Base-by-base conservation (phyloP, 31 red algal genomes). In the Endocladia muricata region DNA sequence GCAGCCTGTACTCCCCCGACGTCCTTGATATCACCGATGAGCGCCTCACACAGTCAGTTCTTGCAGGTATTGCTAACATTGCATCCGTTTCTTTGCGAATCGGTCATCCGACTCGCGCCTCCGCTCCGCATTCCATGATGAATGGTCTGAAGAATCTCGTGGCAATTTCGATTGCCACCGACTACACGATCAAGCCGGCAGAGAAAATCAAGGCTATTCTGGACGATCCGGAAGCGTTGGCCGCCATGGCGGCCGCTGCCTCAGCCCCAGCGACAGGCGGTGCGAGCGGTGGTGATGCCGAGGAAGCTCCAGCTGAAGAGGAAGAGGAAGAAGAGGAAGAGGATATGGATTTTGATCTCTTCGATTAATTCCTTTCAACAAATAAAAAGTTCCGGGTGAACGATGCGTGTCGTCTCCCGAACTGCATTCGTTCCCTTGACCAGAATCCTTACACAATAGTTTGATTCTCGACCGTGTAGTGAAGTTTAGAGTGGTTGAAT, bases 21-120 rank as follows among this genome's bases (percentile, higher is more conserved):
- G 96, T 99, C 26, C 81, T 99, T 61, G 96, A 99, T 65, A 99
- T 99, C 41, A 93, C 89, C 39, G 84, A 94, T 31, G 96, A 95
- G 26, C 88, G 91, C 41, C 73, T 99, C n/a, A 54, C 76, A 25
- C 15, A 85, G 42, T 78, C 77, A 37, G 22, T 95, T 2, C 55
- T 71, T 22, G 68, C 23, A 13, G 96, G 83, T 13, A 76, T 99
- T 40, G 70, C 77, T 8, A 95, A 91, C 48, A 88, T 99, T 29
- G 92, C 92, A 37, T 65, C 92, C 13, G 52, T 95, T 19, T 99
- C 92, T 15, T 39, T 99, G 22, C 63, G 39, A 9, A 91, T 85
- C 25, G 92, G 87, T 44, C 79, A 90, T 68, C 96, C 92, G 39
- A 94, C 96, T 1, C 58, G 59, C 59, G 79, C 93, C 25, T 94